Percentiles rank a stretch among this genome's conserved stretches.
Conservation (phyloP, 805 yeast species). For the Torulaspora quercuum region DNA sequence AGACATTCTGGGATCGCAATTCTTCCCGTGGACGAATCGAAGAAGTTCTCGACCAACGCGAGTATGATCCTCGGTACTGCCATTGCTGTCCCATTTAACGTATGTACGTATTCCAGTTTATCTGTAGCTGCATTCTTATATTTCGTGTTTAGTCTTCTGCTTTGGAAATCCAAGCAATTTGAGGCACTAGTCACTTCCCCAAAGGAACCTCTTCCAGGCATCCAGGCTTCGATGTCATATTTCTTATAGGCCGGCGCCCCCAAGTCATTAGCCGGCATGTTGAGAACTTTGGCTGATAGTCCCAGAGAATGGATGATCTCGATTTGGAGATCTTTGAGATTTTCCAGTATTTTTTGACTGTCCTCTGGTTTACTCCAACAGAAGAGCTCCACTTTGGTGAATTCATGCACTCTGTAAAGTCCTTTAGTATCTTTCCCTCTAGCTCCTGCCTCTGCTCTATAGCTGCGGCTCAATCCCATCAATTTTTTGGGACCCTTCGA, state of each 20-base stretch:
- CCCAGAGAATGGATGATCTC: conserved; percentile 65
- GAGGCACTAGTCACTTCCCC: conserved; percentile 92
- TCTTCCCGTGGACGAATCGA: conserved; percentile 52
- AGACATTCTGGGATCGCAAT: conserved; percentile 67
- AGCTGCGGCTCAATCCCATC: conserved; percentile 83
- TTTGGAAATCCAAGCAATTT: conserved; percentile 87
- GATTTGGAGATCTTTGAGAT: conserved; percentile 61
- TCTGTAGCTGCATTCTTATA: conserved; percentile 40
- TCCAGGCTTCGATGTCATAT: conserved; percentile 94
- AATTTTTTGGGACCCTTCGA: conserved; percentile 51
- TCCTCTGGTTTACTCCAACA: conserved; percentile 55
- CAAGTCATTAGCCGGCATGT: conserved; percentile 86
- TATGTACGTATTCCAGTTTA: conserved; percentile 55
- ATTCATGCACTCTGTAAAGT: conserved; percentile 90
- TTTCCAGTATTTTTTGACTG: conserved; percentile 53
- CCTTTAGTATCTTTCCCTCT: conserved; percentile 92
- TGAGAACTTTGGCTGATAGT: conserved; percentile 71
- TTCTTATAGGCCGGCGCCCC: conserved; percentile 93
- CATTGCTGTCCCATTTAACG: conserved; percentile 92
- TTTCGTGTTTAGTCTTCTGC: conserved; percentile 74
- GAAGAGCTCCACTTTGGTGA: conserved; percentile 90
- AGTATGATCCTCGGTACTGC: conserved; percentile 90
- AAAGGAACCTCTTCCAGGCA: conserved; percentile 94
- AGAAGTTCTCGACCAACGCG: conserved; percentile 85
- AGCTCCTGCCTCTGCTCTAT: conserved; percentile 96